Evolutionary conservation across 371 early-diverging fungal species (phyloP).

Genomic region (Zychaea mexicana): DNA sequence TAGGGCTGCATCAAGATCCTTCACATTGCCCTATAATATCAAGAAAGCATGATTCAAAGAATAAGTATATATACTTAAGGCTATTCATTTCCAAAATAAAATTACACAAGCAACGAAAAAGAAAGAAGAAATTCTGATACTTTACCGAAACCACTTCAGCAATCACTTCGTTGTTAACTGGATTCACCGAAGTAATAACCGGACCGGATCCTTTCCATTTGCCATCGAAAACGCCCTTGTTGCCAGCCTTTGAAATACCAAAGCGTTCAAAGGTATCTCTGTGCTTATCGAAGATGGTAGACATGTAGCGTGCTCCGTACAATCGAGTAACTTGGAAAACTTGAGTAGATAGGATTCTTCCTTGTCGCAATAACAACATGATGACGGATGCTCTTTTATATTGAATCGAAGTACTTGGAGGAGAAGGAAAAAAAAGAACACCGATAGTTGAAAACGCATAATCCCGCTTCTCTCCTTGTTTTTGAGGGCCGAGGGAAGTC

Average conservation of each 20-base stretch:
- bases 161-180: constrained; percentile 87
- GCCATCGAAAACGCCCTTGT: constrained; percentile 91
- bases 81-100: too few species aligned
- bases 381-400: not conserved
- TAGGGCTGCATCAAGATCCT: constrained; percentile 52
- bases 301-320: constrained; percentile 23
- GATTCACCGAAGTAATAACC: constrained; percentile 78
- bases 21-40: constrained; percentile 38
- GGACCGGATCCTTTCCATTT: constrained; percentile 85
- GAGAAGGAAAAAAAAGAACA: not conserved
- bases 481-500: not conserved
- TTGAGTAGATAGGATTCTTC: not conserved
- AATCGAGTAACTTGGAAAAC: not conserved
- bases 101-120: not conserved
- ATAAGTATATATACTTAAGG: too few species aligned
- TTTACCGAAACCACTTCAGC: constrained; percentile 80
- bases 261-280: constrained; percentile 66
- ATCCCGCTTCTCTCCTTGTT: not conserved
- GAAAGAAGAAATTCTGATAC: constrained; percentile 10
- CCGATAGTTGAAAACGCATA: not conserved
- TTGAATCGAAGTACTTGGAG: not conserved
- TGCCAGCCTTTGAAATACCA: constrained; percentile 66
- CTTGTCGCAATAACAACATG: constrained; percentile 2
- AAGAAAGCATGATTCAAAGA: constrained; percentile 1
- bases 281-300: constrained; percentile 43